Base-by-base conservation (phyloP, 2,329 filamentous ascomycete genomes). In the Capronia coronata region DNA sequence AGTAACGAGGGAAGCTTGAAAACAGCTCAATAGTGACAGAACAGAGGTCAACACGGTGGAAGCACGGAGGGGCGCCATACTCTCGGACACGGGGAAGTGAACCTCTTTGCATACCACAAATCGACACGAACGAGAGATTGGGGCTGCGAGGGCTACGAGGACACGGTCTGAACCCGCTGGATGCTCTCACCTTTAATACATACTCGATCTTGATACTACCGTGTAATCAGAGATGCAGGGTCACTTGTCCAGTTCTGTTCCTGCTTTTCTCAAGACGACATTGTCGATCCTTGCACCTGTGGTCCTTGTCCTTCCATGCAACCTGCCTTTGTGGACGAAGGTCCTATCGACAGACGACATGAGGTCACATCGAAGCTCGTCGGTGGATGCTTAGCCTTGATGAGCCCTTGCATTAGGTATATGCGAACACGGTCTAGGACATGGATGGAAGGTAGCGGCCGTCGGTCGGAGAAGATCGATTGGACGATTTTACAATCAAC, bases 391-490 rank as follows among this genome's bases (percentile, higher is more conserved):
- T 25, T 44, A 52, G n/a, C n/a, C n/a, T n/a, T n/a, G n/a, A n/a
- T n/a, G n/a, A n/a, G 46, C 50, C 50, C 45, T 49, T 45, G 45
- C 46, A 45, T 48, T 49, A 48, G 42, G 45, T 22, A 39, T 18
- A 19, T n/a, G 46, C 11, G n/a, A 41, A 27, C 10, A 22, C 29
- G 29, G 27, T 37, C 30, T 13, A 39, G 35, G 37, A 16, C 14
- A 30, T 6, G 19, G 22, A 16, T 22, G n/a, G n/a, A 22, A 37
- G 35, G 22, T 23, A 42, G 25, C 38, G 30, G n/a, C 19, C 22
- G 10, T 32, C 2, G 16, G 27, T 38, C 3, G 18, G 42, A 22
- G n/a, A 5, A 27, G 13, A 13, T 19, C 32, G 51, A 53, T 53
- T 53, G 51, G 51, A 43, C 25, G 29, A 40, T 3, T 5, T 9